phyloP scores from a whole-genome alignment of 305 asterid genomes.

The Fraxinus latifolia region DNA sequence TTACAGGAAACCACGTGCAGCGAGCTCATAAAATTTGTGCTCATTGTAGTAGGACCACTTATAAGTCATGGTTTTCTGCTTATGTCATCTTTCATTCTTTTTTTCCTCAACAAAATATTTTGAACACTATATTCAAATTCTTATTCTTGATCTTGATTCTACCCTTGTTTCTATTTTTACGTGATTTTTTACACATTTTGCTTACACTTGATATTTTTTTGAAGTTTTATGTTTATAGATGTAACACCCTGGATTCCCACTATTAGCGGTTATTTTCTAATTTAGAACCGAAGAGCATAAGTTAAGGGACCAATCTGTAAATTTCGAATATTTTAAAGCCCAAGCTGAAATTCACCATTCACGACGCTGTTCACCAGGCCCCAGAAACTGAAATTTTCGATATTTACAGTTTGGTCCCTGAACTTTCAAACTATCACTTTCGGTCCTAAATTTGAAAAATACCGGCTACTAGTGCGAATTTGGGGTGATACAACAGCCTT shows the following conservation, averaged over 20 bases:
- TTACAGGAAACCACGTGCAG: neutral
- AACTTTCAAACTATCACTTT: neutral
- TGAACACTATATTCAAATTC: neutral
- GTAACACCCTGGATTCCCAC: neutral
- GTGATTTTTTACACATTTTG: neutral
- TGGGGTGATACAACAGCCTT: neutral
- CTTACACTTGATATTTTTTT: neutral
- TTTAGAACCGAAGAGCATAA: neutral
- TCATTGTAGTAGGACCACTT: neutral
- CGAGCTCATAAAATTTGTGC: neutral
- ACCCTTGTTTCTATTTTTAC: neutral
- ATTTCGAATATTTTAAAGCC: too few relatives aligned
- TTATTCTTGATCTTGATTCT: neutral
- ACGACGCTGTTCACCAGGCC: neutral
- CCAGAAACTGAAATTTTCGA: neutral
- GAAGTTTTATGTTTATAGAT: neutral
- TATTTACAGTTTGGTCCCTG: neutral
- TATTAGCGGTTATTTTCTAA: neutral
- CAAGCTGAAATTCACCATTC: neutral
- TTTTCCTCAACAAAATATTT: neutral
- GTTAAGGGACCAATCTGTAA: neutral
- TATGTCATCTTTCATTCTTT: neutral
- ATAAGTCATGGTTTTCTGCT: neutral
- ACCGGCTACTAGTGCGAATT: neutral
- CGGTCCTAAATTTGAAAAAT: neutral